phyloP scores from a whole-genome alignment of 257 asterid genomes.

The Solanum stenotomum region DNA sequence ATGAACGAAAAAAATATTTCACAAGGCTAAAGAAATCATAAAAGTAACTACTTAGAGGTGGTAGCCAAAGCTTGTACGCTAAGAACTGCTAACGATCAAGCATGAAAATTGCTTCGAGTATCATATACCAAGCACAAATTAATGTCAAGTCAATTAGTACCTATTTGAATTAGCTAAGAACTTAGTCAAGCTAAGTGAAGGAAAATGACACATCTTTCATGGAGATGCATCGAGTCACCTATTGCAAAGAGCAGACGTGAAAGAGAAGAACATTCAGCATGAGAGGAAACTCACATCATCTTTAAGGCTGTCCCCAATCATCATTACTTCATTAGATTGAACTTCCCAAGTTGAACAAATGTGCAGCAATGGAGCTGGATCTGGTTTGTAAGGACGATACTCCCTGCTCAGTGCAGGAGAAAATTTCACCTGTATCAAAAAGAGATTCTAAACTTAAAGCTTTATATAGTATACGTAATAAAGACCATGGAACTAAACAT shows the following conservation, averaged over 20 bases:
- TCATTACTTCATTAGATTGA: slow-evolving; percentile 75
- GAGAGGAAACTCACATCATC: slow-evolving; percentile 59
- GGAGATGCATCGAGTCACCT: background rate
- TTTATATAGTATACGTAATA: too few relatives aligned
- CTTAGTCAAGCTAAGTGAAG: background rate
- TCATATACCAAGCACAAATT: background rate
- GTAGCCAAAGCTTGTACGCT: background rate
- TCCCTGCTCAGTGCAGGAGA: slow-evolving; percentile 93
- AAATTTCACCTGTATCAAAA: slow-evolving; percentile 51
- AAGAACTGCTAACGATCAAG: background rate
- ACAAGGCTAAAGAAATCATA: background rate
- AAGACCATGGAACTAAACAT: background rate
- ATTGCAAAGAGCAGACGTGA: background rate
- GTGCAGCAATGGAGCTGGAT: slow-evolving; percentile 86
- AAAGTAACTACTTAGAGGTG: background rate
- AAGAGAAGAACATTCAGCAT: background rate
- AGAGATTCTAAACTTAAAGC: background rate
- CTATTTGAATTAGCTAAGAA: background rate
- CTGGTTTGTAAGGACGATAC: slow-evolving; percentile 84
- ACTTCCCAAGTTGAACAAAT: slow-evolving; percentile 71
- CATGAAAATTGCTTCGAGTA: background rate
- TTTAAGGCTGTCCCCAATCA: slow-evolving; percentile 94
- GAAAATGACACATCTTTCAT: background rate
- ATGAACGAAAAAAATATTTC: background rate
- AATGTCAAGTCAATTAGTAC: too few relatives aligned